Evolutionary conservation across 768 basidiomycete genomes (phyloP).

Genomic region (Lentinula sp.): DNA sequence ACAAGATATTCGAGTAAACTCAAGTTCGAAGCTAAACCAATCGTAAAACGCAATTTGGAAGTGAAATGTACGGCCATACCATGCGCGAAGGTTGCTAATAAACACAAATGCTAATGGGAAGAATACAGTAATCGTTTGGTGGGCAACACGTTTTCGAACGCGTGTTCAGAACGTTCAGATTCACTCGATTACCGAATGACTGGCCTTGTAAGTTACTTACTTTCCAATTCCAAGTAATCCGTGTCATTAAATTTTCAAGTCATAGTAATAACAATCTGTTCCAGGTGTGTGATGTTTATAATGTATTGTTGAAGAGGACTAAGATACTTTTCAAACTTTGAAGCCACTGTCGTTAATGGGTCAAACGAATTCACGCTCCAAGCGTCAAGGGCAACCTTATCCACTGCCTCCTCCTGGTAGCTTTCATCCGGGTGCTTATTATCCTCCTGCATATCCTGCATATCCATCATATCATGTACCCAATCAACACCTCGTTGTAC

Average conservation of each 20-base stretch:
- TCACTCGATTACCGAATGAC: too few relatives aligned
- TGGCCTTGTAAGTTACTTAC: too few relatives aligned
- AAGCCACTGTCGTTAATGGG: background rate
- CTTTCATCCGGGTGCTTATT: background rate
- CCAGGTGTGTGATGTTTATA: background rate
- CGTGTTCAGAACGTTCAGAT: background rate
- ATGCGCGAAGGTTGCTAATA: background rate
- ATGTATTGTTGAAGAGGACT: background rate
- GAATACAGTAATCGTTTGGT: background rate
- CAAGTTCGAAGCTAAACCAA: too few relatives aligned
- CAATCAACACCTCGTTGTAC: background rate
- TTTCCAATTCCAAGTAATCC: background rate
- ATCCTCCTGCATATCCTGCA: background rate
- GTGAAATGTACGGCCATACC: too few relatives aligned
- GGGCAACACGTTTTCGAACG: conserved; percentile 3
- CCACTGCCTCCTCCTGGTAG: background rate
- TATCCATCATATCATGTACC: background rate
- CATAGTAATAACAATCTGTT: too few relatives aligned
- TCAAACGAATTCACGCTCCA: background rate
- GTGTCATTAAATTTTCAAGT: background rate
- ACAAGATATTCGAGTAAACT: too few relatives aligned
- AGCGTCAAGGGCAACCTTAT: background rate
- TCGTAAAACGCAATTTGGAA: too few relatives aligned
- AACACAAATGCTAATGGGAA: background rate
- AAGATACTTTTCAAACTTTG: background rate